Evolutionary conservation across 2,329 filamentous ascomycete genomes (phyloP).

Genomic region (Talaromyces sp.): DNA sequence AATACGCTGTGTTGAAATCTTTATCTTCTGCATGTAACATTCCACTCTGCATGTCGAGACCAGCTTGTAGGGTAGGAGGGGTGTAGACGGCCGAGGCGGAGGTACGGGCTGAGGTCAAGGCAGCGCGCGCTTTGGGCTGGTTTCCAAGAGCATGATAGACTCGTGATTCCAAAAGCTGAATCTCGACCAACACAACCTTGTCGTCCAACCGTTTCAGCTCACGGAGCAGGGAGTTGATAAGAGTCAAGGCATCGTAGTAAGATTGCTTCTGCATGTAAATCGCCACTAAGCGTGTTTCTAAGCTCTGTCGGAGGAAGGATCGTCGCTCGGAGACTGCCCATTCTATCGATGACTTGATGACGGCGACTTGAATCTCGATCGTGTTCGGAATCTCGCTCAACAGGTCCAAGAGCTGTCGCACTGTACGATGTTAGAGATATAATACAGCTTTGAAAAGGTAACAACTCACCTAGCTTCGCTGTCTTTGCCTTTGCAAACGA

Average conservation of each 20-base stretch:
- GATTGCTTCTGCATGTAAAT: constrained; percentile 97
- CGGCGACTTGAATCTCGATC: constrained; percentile 86
- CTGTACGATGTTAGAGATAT: constrained; percentile 48
- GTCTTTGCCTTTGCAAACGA: constrained; percentile 99
- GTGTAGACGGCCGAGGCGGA: constrained; percentile 97
- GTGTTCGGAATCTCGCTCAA: constrained; percentile 92
- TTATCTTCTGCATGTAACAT: constrained; percentile 98
- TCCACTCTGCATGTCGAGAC: constrained; percentile 97
- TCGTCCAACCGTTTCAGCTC: constrained; percentile 98
- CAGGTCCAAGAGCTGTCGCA: constrained; percentile 93
- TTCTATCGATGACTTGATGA: constrained; percentile 99
- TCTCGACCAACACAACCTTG: constrained; percentile 96
- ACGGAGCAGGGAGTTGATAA: constrained; percentile 93
- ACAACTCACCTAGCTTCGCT: constrained; percentile 80
- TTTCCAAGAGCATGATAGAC: constrained; percentile 98
- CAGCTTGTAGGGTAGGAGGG: constrained; percentile 88
- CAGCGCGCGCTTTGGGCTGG: constrained; percentile 90
- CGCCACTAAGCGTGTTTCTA: constrained; percentile 89
- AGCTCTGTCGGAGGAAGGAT: constrained; percentile 94
- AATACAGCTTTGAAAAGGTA: not conserved
- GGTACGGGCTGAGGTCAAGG: constrained; percentile 88
- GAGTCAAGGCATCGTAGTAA: constrained; percentile 92
- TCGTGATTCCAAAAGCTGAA: constrained; percentile 92
- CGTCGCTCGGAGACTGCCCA: constrained; percentile 95
- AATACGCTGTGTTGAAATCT: constrained; percentile 98